Percentiles rank a stretch among this genome's conserved stretches.
Conservation (phyloP, 2,329 filamentous ascomycete genomes). For the Acephala macrosclerotiorum region DNA sequence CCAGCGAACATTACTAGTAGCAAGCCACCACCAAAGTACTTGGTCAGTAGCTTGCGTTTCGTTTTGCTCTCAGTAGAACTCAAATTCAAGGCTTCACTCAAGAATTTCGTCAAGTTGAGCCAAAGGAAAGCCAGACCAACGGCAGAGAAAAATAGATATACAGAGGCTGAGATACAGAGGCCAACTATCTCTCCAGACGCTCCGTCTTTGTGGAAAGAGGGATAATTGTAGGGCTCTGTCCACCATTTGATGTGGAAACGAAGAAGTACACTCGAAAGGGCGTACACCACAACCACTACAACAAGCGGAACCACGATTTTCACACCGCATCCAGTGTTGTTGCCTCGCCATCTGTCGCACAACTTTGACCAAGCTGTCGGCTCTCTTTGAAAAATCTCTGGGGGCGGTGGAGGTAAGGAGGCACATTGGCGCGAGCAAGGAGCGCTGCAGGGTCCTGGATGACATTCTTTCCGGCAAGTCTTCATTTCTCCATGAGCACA, state of each 20-base stretch:
- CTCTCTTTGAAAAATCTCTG: too few relatives aligned
- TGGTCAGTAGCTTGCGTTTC: neutral
- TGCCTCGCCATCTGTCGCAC: neutral
- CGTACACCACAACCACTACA: neutral
- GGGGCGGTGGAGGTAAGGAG: neutral
- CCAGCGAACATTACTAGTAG: neutral
- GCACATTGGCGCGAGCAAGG: constrained; percentile 17
- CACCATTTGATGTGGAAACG: constrained; percentile 16
- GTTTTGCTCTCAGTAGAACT: neutral
- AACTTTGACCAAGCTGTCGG: constrained; percentile 23
- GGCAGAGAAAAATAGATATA: neutral
- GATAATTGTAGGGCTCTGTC: constrained; percentile 25
- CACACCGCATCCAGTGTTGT: neutral
- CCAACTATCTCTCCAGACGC: neutral
- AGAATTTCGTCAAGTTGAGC: neutral
- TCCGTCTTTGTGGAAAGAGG: neutral
- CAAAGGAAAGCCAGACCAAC: neutral
- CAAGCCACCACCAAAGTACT: neutral
- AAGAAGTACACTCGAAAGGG: neutral
- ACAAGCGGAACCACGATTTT: neutral
- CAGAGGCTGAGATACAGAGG: fast-evolving
- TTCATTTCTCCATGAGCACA: constrained; percentile 24
- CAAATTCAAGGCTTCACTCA: neutral
- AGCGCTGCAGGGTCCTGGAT: constrained; percentile 32
- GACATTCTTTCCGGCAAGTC: constrained; percentile 27